Base-by-base conservation (phyloP, 1,284 basidiomycete species). In the Vanrija humicola region DNA sequence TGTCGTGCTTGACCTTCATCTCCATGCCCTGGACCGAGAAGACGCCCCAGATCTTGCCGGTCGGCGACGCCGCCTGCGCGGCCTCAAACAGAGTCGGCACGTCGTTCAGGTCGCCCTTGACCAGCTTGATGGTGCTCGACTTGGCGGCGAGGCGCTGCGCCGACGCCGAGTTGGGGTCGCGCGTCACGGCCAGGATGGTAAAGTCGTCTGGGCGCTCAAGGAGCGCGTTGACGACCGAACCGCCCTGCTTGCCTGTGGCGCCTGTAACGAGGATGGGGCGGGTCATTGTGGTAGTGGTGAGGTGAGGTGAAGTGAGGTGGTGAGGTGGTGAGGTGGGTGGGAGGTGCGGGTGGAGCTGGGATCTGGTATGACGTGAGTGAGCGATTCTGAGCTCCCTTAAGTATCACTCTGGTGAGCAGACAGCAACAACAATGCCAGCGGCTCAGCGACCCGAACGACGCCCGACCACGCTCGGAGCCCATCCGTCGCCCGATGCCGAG, bases 241-340 rank as follows among this genome's bases (percentile, higher is more conserved):
- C 59, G 26, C 79, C 79, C 68, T 80, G 79, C 58, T 77, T 77
- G n/a, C 79, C 79, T 3, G 80, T 80, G 10, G 79, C 79, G 14
- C 79, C 79, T 38, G 72, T 67, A 44, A 81, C 69, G 39, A 80
- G 73, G 46, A 80, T 67, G 18, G 62, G 18, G 29, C 52, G 52
- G 39, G 48, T 28, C 57, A 59, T 59, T 38, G 21, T 15, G 19
- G 6, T 45, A 14, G 9, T 14, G 9, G 18, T 28, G 21, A 2
- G n/a, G 12, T 6, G 38, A 3, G n/a, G 15, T 29, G 46, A 14
- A 5, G 29, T 18, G 18, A 16, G 2, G 6, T 14, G 21, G 5
- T 2, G 19, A 12, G 23, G 47, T 18, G 8, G 23, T 10, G 19
- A 12, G 23, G 47, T 18, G 8, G 23, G 6, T 14, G 23, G 10